Evolutionary conservation across 2,329 filamentous ascomycete genomes (phyloP).

Genomic region (Seiridium unicorne): DNA sequence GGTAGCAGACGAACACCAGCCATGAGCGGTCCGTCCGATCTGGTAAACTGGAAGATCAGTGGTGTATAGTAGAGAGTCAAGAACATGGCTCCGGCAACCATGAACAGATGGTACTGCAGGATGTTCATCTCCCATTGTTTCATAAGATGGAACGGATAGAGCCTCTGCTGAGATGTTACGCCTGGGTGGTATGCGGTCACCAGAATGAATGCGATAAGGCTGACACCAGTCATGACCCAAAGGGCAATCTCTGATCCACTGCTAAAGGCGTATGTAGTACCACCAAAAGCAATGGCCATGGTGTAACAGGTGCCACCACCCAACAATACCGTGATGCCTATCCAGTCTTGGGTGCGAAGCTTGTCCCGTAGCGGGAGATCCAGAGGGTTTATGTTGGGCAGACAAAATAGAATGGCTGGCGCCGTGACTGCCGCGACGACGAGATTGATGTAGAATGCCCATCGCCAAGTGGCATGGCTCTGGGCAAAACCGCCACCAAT

Average conservation of each 20-base stretch:
- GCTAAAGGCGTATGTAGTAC: slow-evolving; percentile 43
- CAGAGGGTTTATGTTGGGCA: slow-evolving; percentile 19
- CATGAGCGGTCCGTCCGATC: slow-evolving; percentile 33
- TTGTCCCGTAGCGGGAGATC: slow-evolving; percentile 19
- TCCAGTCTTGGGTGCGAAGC: slow-evolving; percentile 37
- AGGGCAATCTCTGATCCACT: slow-evolving; percentile 40
- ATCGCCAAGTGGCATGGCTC: slow-evolving; percentile 8
- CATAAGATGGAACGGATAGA: slow-evolving; percentile 42
- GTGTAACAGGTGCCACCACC: slow-evolving; percentile 37
- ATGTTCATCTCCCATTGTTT: slow-evolving; percentile 13
- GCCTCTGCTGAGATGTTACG: slow-evolving; percentile 28
- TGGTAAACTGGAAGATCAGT: slow-evolving; percentile 40
- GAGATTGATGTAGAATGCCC: slow-evolving; percentile 52
- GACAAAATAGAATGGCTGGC: slow-evolving; percentile 23
- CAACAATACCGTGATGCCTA: slow-evolving; percentile 38
- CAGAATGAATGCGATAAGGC: slow-evolving; percentile 37
- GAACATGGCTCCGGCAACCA: not conserved
- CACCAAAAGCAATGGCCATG: slow-evolving; percentile 50
- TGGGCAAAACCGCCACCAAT: slow-evolving; percentile 5
- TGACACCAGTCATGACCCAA: slow-evolving; percentile 38
- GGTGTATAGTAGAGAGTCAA: slow-evolving; percentile 32
- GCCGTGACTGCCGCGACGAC: slow-evolving; percentile 36
- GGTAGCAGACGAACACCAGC: slow-evolving; percentile 37
- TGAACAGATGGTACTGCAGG: slow-evolving; percentile 19
- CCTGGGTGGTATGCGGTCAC: slow-evolving; percentile 37